Evolutionary conservation across 371 early-diverging fungal genomes (phyloP).

Genomic region (Sporodiniella umbellata): DNA sequence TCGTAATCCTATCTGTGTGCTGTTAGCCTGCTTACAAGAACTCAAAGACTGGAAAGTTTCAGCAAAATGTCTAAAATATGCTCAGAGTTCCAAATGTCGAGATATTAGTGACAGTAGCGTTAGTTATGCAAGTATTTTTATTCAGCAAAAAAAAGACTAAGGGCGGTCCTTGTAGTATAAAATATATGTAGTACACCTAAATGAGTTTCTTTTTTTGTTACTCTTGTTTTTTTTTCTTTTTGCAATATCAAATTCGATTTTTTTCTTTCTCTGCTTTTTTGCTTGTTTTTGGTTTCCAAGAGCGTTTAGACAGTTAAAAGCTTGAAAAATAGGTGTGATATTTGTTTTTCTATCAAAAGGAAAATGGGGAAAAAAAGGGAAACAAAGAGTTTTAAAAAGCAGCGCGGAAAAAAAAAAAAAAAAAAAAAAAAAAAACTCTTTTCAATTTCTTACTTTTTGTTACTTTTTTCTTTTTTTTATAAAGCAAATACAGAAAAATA

Average conservation of each 20-base stretch:
- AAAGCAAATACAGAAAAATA: background rate
- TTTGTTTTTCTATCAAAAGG: no score
- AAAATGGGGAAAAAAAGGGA: background rate
- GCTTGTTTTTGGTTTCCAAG: no score
- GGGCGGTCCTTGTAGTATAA: no score
- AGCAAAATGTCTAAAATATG: constrained; percentile 74
- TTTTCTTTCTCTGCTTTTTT: no score
- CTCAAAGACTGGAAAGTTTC: constrained; percentile 5
- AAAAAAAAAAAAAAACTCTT: background rate
- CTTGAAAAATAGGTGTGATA: no score
- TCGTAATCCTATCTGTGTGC: constrained; percentile 84
- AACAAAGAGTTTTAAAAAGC: background rate
- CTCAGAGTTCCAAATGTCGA: constrained; percentile 69
- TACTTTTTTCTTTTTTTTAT: background rate
- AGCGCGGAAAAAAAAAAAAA: background rate
- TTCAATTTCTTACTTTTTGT: background rate
- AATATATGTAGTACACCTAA: no score
- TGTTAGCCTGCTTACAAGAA: constrained; percentile 62
- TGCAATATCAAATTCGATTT: no score
- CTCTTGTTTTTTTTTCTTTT: no score
- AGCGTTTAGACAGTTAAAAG: no score
- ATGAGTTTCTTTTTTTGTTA: no score
- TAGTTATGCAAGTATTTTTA: constrained; percentile 64
- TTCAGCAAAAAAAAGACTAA: no score
- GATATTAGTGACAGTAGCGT: constrained; percentile 64